Base-by-base conservation (phyloP, 305 asterid genomes). In the Fraxinus latifolia region DNA sequence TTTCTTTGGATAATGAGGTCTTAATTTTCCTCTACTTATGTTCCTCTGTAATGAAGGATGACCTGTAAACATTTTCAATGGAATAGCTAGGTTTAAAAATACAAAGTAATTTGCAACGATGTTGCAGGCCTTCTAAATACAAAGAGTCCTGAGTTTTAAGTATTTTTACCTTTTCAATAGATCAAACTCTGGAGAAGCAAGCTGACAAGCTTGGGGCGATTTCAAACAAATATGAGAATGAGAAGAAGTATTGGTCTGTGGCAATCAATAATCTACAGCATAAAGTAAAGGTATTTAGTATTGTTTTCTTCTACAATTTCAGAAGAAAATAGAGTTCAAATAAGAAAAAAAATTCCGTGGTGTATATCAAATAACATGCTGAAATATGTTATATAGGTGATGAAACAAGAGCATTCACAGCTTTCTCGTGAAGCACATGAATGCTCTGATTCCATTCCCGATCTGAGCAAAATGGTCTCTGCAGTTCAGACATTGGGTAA, bases 401-500 rank as follows among this genome's bases (percentile, higher is more conserved):
- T 96, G 98, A 96, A 94, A 85, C 87, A 85, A 83, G 97, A 94
- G 81, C 95, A 96, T 78, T 80, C 90, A 27, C 89, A 85, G 90
- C 98, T 96, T 80, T 93, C 97, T 79, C 93, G 83, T 2, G 96
- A 92, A 85, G 98, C 99, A 25, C 98, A 96, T 81, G 95, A 94
- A 67, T 96, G 99, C 77, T 90, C 82, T 14, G 94, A 87, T 79
- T 88, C 97, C 81, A 93, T 96, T 81, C 99, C 99, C 4, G 95
- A 94, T 86, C 81, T 94, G 92, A 93, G 80, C 87, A 86, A 93
- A 84, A 96, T 96, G 99, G 93, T 93, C 37, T 89, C 84, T 27
- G 98, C 99, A 32, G 98, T 96, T 81, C 98, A 96, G 88, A 80
- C 98, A 82, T 91, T 96, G 62, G 98, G 99, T 94, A 90, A 83